Base-by-base conservation (phyloP, 768 basidiomycete species). In the Flagelloscypha sp. region DNA sequence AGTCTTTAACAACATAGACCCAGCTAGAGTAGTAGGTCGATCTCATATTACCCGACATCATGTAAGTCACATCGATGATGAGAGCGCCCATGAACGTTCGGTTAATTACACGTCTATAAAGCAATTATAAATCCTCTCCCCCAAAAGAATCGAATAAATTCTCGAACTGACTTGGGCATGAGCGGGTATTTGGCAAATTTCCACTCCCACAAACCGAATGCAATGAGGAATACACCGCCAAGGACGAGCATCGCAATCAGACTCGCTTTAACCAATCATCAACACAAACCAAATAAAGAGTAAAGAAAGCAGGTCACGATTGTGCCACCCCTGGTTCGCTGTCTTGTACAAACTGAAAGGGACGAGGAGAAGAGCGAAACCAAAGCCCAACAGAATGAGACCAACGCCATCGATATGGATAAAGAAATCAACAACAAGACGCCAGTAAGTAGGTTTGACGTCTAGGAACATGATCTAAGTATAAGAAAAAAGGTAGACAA, bases 121-220 rank as follows among this genome's bases (percentile, higher is more conserved):
- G n/a, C n/a, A n/a, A n/a, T n/a, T n/a, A n/a, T n/a, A n/a, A n/a
- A n/a, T n/a, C n/a, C n/a, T n/a, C n/a, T n/a, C n/a, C 27, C 17
- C 27, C n/a, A n/a, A 37, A 75, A 55, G 58, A 84, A 80, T 15
- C 75, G 66, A 12, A 61, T 59, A n/a, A n/a, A n/a, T n/a, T n/a
- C n/a, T n/a, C n/a, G n/a, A n/a, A n/a, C 7, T 25, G 41, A 38
- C 12, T 23, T 23, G 10, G 47, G 47, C 36, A 38, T 36, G 9
- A 38, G 45, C 10, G 47, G 47, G 19, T 39, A 30, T 16, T 17
- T 13, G 12, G 47, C 35, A 7, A 13, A 15, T 15, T 35, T 36
- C 16, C 22, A 30, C 21, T 48, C 47, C 31, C 37, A 48, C 10
- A 17, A 20, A 11, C 24, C 30, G 27, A 36, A 48, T 2, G 29